Conservation (phyloP, 192 early-diverging fungal species). For the Umbelopsis vinacea region DNA sequence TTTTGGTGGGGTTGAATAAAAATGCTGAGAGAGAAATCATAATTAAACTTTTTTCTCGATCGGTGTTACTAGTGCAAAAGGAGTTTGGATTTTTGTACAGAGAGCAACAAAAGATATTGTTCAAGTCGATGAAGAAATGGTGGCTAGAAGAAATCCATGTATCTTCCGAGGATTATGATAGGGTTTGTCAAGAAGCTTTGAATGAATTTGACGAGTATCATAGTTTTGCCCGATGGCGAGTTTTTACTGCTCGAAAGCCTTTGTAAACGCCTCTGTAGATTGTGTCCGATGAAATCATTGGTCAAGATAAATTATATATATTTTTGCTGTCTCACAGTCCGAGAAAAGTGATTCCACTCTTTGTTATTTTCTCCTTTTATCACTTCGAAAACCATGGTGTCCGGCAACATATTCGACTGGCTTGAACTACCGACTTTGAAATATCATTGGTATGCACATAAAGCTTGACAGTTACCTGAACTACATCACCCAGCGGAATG, state of each 20-base stretch:
- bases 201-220: constrained; percentile 37
- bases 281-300: not conserved
- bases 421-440: constrained; percentile 60
- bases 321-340: constrained; percentile 3
- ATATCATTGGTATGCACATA: constrained; percentile 64
- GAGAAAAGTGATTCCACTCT: not conserved
- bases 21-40: not conserved
- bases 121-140: constrained; percentile 30
- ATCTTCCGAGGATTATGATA: constrained; percentile 41
- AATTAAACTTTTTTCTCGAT: not conserved
- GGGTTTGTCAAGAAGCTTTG: constrained; percentile 31
- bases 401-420: constrained; percentile 46
- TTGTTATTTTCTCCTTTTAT: constrained; percentile 21
- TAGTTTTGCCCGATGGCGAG: constrained; percentile 28
- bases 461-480: too few species aligned
- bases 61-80: constrained; percentile 28
- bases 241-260: constrained; percentile 34
- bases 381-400: constrained; percentile 10
- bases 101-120: constrained; percentile 36
- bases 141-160: constrained; percentile 35
- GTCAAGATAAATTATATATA: not conserved
- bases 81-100: constrained; percentile 45
- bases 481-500: constrained; percentile 21
- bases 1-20: not conserved
- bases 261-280: not conserved